phyloP scores from a whole-genome alignment of 345 rosid species.

The Reutealis trisperma region DNA sequence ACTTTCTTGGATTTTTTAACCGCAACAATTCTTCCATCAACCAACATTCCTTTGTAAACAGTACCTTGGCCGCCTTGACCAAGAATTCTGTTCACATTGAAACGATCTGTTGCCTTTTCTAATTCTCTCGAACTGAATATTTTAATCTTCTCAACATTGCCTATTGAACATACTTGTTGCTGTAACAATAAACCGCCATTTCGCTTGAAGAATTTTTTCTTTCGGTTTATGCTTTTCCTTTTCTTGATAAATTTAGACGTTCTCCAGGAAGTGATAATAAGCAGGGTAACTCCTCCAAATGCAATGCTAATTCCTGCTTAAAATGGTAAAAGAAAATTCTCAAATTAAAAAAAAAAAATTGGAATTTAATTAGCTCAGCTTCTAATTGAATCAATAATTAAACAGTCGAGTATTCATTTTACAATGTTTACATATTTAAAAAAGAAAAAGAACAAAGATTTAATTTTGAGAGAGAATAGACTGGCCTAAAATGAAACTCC shows the following conservation, averaged over 20 bases:
- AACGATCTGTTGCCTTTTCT: constrained; percentile 1
- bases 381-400: too few relatives aligned
- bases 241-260: not conserved
- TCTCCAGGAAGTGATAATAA: not conserved
- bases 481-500: not conserved
- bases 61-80: constrained; percentile 19
- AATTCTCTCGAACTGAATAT: constrained; percentile 11
- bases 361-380: too few relatives aligned
- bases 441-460: not conserved
- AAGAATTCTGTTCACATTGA: constrained; percentile 6
- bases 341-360: not conserved
- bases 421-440: too few relatives aligned
- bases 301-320: not conserved
- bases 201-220: constrained; percentile 3
- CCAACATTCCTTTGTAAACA: constrained; percentile 16
- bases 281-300: not conserved
- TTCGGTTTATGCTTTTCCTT: not conserved
- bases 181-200: constrained; percentile 1
- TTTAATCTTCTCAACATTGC: not conserved
- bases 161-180: not conserved
- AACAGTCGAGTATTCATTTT: too few relatives aligned
- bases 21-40: constrained; percentile 11
- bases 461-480: not conserved
- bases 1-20: constrained; percentile 1
- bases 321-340: not conserved